Evolutionary conservation across 2,329 filamentous ascomycete genomes (phyloP), one percentile per base, ranked within the genome.

Genomic region (Fusarium mundagurra): DNA sequence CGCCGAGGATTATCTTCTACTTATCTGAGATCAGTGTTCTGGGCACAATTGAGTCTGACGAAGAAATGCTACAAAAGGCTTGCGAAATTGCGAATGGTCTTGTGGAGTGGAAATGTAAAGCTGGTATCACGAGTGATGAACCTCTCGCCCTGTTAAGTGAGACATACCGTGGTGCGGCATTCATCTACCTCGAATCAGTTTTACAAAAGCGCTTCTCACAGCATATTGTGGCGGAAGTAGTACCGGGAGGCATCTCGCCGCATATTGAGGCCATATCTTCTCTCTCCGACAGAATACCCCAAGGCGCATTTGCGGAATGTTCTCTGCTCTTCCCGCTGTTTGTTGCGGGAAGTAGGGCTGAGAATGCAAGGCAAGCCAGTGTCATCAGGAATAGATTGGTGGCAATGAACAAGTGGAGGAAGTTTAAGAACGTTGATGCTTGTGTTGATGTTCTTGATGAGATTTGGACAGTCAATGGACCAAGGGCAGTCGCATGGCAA

Each of bases 271-370:
- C 11, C 3, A 51, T 34, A 0, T 33, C 22, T 4, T 3, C 3
- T 9, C 7, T 34, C 0, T 51, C 47, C 5, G 47, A 34, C 3
- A 51, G 10, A 0, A 51, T 51, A 6, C 31, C 29, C 0, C 31
- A 51, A 0, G 29, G 47, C 3, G 47, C 47, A 24, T n/a, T 51
- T 2, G 47, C 47, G 0, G 31, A 51, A 18, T 5, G 5, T 8
- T 51, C 47, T 34, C 2, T 51, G 9, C 47, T 51, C 0, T 51
- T 51, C 0, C 31, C 47, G 0, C 31, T 34, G 0, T 51, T 51
- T 9, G 47, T 51, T 0, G 47, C 47, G 3, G 31, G 47, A 0
- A 34, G 47, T 2, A 10, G 10, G 18, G 31, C 47, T 18, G 47
- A 34, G 10, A 24, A 18, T 24, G 22, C 29, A 1, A n/a, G 29